Evolutionary conservation across 495 filamentous ascomycete genomes (phyloP).

Genomic region (Pseudevernia furfuracea): DNA sequence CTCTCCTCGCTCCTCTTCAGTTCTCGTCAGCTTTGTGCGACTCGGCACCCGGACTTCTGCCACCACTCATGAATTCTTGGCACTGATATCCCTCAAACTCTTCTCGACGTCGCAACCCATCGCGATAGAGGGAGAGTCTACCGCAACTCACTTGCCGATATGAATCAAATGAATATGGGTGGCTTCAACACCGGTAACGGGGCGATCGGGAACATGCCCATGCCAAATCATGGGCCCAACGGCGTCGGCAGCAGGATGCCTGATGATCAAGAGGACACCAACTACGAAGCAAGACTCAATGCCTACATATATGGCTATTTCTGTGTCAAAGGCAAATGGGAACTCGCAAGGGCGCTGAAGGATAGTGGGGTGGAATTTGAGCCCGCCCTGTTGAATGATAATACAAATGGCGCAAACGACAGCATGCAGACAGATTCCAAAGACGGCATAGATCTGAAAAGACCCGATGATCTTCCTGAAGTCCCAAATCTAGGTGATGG

Average conservation of each 20-base stretch:
- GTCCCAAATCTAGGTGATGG: constrained; percentile 57
- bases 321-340: constrained; percentile 68
- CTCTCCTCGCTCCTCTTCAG: constrained; percentile 6
- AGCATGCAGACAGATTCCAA: constrained; percentile 82
- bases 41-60: constrained; percentile 8
- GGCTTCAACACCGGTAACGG: constrained; percentile 60
- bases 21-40: constrained; percentile 16
- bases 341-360: constrained; percentile 67
- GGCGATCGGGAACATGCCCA: constrained; percentile 56
- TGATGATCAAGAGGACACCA: constrained; percentile 34
- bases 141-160: constrained; percentile 28
- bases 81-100: constrained; percentile 12
- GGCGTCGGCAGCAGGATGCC: constrained; percentile 41
- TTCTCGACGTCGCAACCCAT: constrained; percentile 7
- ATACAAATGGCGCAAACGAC: constrained; percentile 69
- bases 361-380: constrained; percentile 52
- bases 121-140: constrained; percentile 1
- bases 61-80: constrained; percentile 15
- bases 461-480: constrained; percentile 69
- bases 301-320: constrained; percentile 99
- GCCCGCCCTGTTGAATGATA: constrained; percentile 53
- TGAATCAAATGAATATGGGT: constrained; percentile 68
- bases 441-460: constrained; percentile 63
- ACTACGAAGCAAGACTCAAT: constrained; percentile 58
- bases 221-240: constrained; percentile 62